phyloP scores from a whole-genome alignment of 2,329 filamentous ascomycete genomes.

The Lachnellula occidentalis region DNA sequence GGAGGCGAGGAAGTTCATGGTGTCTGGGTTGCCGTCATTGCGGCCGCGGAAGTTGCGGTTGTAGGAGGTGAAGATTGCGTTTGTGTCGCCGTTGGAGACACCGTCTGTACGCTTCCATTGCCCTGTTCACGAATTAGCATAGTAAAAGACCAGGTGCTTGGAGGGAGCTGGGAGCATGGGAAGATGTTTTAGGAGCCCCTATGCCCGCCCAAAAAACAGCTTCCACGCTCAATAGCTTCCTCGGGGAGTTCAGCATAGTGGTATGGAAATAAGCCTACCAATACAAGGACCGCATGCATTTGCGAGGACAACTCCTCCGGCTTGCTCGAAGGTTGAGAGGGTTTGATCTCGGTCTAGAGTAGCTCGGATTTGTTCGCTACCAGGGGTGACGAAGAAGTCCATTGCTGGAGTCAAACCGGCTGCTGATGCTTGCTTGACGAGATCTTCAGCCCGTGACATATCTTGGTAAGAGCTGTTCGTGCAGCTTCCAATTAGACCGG shows the following conservation, averaged over 20 bases:
- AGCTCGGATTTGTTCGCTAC: slow-evolving; percentile 93
- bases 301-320: slow-evolving; percentile 88
- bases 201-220: slow-evolving; percentile 39
- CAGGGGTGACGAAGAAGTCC: slow-evolving; percentile 90
- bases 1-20: slow-evolving; percentile 88
- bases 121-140: slow-evolving; percentile 57
- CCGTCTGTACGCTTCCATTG: slow-evolving; percentile 92
- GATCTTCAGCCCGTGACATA: slow-evolving; percentile 88
- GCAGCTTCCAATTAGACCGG: slow-evolving; percentile 95
- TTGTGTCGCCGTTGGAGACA: slow-evolving; percentile 89
- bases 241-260: too few species aligned
- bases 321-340: slow-evolving; percentile 81
- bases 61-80: slow-evolving; percentile 98
- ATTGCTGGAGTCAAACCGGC: slow-evolving; percentile 93
- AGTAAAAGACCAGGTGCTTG: background rate
- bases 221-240: slow-evolving; percentile 31
- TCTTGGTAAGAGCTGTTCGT: slow-evolving; percentile 86
- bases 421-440: slow-evolving; percentile 82
- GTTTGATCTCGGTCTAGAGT: slow-evolving; percentile 55
- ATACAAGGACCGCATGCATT: slow-evolving; percentile 69
- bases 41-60: slow-evolving; percentile 99
- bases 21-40: slow-evolving; percentile 93
- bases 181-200: too few species aligned
- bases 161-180: background rate
- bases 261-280: too few species aligned